phyloP scores from a whole-genome alignment of 2,329 filamentous ascomycete species.

The Fusarium algeriense region DNA sequence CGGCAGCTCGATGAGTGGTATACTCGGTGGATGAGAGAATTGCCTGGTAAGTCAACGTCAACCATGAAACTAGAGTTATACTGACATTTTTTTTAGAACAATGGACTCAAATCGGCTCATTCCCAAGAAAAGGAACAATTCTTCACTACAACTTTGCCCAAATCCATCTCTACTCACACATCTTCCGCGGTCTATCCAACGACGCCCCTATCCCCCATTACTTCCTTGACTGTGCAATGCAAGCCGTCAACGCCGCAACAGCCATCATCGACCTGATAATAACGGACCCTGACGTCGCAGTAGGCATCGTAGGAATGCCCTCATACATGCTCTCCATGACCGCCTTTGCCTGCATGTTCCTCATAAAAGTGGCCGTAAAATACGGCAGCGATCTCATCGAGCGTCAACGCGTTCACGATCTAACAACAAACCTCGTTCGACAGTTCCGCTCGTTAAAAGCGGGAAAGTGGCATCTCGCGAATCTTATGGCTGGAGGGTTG shows the following conservation, averaged over 20 bases:
- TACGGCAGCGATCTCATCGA: conserved; percentile 58
- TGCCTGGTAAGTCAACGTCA: conserved; percentile 46
- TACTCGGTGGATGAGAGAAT: conserved; percentile 51
- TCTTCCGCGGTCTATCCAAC: conserved; percentile 55
- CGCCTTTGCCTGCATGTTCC: conserved; percentile 64
- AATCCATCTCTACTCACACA: conserved; percentile 57
- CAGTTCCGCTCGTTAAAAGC: conserved; percentile 57
- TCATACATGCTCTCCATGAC: conserved; percentile 66
- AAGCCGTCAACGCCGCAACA: conserved; percentile 55
- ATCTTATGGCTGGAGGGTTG: conserved; percentile 62
- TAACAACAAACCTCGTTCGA: conserved; percentile 55
- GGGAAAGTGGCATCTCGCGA: conserved; percentile 61
- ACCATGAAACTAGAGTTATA: rapidly evolving
- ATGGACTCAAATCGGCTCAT: conserved; percentile 56
- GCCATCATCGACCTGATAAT: conserved; percentile 60
- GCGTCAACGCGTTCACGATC: conserved; percentile 53
- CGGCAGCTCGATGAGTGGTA: conserved; percentile 56
- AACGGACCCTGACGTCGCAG: conserved; percentile 57
- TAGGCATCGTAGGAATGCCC: conserved; percentile 59
- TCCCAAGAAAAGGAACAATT: conserved; percentile 56
- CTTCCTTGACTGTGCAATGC: conserved; percentile 51
- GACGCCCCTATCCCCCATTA: conserved; percentile 51
- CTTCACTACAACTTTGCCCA: conserved; percentile 59
- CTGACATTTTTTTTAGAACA: conserved; percentile 48
- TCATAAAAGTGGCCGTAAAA: conserved; percentile 61